phyloP scores from a whole-genome alignment of 2,329 filamentous ascomycete genomes.

The Botryotinia globosa region DNA sequence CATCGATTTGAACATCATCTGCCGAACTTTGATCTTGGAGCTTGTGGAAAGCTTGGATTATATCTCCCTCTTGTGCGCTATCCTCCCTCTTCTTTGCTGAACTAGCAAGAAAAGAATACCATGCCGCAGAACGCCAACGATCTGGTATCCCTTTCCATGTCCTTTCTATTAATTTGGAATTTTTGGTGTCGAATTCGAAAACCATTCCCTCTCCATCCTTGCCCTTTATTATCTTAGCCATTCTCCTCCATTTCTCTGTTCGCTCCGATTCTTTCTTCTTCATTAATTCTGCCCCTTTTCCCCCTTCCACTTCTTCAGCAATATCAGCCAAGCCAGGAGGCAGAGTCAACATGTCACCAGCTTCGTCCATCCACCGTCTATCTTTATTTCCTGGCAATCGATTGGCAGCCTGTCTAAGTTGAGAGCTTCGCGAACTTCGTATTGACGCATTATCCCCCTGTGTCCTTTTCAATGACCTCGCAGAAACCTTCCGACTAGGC shows the following conservation, averaged over 20 bases:
- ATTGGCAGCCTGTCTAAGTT: conserved; percentile 56
- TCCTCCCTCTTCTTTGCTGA: conserved; percentile 66
- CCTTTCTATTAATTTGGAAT: conserved; percentile 81
- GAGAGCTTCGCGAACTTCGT: conserved; percentile 51
- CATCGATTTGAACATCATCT: conserved; percentile 94
- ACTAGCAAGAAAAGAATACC: conserved; percentile 85
- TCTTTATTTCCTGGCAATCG: conserved; percentile 60
- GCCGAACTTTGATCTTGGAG: conserved; percentile 73
- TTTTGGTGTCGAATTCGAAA: conserved; percentile 77
- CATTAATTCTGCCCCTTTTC: conserved; percentile 52
- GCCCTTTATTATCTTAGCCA: conserved; percentile 57
- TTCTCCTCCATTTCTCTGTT: conserved; percentile 65
- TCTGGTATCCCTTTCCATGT: conserved; percentile 99
- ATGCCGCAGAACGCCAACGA: conserved; percentile 87
- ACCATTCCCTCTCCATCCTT: conserved; percentile 56
- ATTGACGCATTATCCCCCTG: conserved; percentile 39
- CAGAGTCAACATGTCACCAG: conserved; percentile 63
- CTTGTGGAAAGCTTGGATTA: conserved; percentile 69
- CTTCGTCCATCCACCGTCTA: conserved; percentile 60
- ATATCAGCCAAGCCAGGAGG: conserved; percentile 56
- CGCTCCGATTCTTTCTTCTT: conserved; percentile 63
- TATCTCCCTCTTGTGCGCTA: conserved; percentile 64
- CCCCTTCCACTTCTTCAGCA: conserved; percentile 53
- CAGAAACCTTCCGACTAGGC: conserved; percentile 55
- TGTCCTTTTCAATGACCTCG: conserved; percentile 55